Percentiles rank a stretch among this genome's conserved stretches.
Conservation (phyloP, 176 grass and related monocot genomes). For the Calamus simplicifolius region DNA sequence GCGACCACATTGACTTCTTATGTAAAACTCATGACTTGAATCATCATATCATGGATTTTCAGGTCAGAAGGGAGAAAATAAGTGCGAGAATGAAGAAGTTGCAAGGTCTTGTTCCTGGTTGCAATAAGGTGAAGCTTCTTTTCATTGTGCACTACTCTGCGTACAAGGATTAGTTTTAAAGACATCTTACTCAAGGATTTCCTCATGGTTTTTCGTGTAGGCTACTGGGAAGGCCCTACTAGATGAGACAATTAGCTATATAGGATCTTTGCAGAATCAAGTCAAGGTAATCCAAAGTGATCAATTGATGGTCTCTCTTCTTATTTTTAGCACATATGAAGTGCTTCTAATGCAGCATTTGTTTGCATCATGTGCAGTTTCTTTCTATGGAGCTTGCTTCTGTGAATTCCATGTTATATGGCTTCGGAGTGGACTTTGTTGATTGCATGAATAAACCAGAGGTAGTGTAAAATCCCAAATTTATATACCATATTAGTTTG, state of each 20-base stretch:
- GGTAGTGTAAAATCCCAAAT: too few species aligned
- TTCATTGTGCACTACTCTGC: too few species aligned
- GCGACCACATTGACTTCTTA: too few species aligned
- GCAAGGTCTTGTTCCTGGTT: conserved; percentile 26
- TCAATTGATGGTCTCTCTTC: too few species aligned
- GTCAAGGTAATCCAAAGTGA: conserved; percentile 13
- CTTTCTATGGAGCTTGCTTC: conserved; percentile 26
- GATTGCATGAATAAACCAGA: neutral
- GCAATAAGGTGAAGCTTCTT: conserved; percentile 15
- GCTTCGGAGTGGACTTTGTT: conserved; percentile 1
- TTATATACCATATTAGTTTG: too few species aligned
- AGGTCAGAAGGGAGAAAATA: too few species aligned
- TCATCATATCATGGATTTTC: too few species aligned
- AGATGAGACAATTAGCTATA: neutral
- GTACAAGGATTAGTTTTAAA: too few species aligned
- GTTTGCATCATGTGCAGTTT: conserved; percentile 9
- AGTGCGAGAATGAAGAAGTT: conserved; percentile 26
- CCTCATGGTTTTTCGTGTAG: too few species aligned
- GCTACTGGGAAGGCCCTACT: neutral
- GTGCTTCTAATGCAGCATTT: neutral
- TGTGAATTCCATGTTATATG: conserved; percentile 12
- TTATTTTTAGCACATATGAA: too few species aligned
- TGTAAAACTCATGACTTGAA: too few species aligned
- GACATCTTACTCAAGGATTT: too few species aligned
- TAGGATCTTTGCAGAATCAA: conserved; percentile 16